Percentiles rank a stretch among this genome's conserved stretches.
Conservation (phyloP, 371 early-diverging fungal genomes). For the Nosema muscidifuracis region DNA sequence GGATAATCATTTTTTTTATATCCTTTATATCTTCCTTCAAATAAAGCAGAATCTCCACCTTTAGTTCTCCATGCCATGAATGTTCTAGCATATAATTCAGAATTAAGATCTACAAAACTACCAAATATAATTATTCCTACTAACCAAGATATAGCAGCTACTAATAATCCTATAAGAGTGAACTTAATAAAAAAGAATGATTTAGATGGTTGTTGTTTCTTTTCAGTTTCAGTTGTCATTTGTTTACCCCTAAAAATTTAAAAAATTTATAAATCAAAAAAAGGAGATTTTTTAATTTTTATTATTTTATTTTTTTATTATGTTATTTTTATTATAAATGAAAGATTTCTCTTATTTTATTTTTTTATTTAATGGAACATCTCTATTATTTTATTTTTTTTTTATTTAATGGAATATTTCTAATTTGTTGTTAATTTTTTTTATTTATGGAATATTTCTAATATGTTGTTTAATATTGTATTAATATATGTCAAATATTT, state of each 20-base stretch:
- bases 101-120: conserved; percentile 1
- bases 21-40: conserved; percentile 34
- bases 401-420: no score
- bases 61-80: conserved; percentile 34
- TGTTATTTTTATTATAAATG: no score
- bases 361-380: no score
- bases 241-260: not conserved
- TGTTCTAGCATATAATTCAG: not conserved
- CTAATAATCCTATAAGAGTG: not conserved
- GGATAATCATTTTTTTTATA: conserved; percentile 20
- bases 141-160: not conserved
- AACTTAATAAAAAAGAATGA: not conserved
- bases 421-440: no score
- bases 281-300: conserved; percentile 5
- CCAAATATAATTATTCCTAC: not conserved
- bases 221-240: not conserved
- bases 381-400: no score
- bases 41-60: conserved; percentile 30
- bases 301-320: not conserved
- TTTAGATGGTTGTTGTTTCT: not conserved
- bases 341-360: no score
- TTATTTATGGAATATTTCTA: no score
- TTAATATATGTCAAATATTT: no score
- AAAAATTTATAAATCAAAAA: not conserved
- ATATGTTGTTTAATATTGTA: no score